Base-by-base conservation (phyloP, 1,284 basidiomycete species). In the Ustilago nuda region DNA sequence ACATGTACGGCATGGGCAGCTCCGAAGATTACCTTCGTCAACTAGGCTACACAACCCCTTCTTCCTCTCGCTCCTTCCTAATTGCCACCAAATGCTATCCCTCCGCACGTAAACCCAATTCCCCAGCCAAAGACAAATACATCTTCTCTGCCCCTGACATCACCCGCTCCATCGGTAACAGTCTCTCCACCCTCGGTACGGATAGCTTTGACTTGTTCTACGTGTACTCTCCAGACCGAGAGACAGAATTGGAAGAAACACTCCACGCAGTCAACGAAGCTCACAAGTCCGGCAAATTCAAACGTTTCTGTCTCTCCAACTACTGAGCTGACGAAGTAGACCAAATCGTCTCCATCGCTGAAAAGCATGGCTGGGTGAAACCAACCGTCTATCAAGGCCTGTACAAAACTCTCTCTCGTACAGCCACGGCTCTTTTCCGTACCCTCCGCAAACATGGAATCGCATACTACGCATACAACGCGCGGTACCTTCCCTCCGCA, bases 351-450 rank as follows among this genome's bases (percentile, higher is more conserved):
- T 82, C 79, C 2, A 89, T 91, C 64, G 90, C 89, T 85, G 87
- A 87, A 50, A 82, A 86, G 8, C 88, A 90, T 63, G 89, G 88
- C 1, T 92, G 88, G 76, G 88, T 92, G 69, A 88, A 89, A 82
- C 92, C 92, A 1, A 89, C 89, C 0, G 90, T 88, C 0, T 92
- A 92, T 82, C 91, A 93, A 83, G 91, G 91, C 4, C 54, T 83
- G 4, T 83, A 83, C 70, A 83, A 83, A 51, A 58, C 56, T 19
- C 61, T 83, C 54, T 71, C 72, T 5, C 72, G 81, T 1, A 57
- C 69, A 1, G 67, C 73, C 17, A 13, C 57, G 2, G 72, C 72
- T 30, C 66, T 83, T 23, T 69, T 83, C 37, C 78, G 80, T 17
- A 53, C 62, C 15, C 63, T 83, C 17, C 75, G 80, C 30, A 71